Evolutionary conservation across 768 basidiomycete genomes (phyloP).

Genomic region (Naganishia kalamii): DNA sequence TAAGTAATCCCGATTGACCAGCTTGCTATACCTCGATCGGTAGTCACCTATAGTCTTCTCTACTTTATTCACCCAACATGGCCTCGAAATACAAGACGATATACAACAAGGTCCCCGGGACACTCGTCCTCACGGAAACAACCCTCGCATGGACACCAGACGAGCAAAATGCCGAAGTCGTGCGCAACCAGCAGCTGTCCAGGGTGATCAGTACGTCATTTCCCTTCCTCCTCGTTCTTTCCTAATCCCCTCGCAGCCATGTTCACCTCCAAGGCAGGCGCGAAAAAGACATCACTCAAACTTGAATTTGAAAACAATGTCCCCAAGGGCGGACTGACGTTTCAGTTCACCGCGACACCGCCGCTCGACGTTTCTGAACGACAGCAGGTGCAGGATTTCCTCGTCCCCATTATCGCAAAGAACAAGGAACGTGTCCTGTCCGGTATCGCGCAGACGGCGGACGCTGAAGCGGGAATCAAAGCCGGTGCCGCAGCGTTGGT

Average conservation of each 20-base stretch:
- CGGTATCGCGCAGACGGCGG: conserved; percentile 17
- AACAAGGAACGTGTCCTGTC: conserved; percentile 27
- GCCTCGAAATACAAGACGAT: neutral
- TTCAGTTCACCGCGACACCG: conserved; percentile 37
- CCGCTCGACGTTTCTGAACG: conserved; percentile 32
- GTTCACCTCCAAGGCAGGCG: conserved; percentile 42
- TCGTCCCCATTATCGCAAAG: conserved; percentile 38
- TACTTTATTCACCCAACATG: neutral
- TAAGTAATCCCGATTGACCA: neutral
- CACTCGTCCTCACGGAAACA: conserved; percentile 65
- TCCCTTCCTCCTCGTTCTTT: neutral
- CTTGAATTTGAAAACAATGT: conserved; percentile 42
- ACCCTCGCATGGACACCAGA: conserved; percentile 76
- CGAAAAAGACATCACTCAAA: conserved; percentile 40
- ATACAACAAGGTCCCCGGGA: conserved; percentile 74
- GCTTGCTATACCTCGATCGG: too few relatives aligned
- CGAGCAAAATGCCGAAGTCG: conserved; percentile 31
- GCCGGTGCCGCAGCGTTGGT: conserved; percentile 1
- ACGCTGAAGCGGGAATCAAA: conserved; percentile 6
- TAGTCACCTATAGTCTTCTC: neutral
- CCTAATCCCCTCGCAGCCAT: conserved; percentile 32
- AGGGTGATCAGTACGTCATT: conserved; percentile 19
- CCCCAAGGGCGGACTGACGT: conserved; percentile 37
- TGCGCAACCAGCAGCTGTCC: conserved; percentile 18
- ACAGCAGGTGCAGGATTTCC: conserved; percentile 36